Evolutionary conservation across 1,139 yeast species (phyloP).

Genomic region (Pichia sp.): DNA sequence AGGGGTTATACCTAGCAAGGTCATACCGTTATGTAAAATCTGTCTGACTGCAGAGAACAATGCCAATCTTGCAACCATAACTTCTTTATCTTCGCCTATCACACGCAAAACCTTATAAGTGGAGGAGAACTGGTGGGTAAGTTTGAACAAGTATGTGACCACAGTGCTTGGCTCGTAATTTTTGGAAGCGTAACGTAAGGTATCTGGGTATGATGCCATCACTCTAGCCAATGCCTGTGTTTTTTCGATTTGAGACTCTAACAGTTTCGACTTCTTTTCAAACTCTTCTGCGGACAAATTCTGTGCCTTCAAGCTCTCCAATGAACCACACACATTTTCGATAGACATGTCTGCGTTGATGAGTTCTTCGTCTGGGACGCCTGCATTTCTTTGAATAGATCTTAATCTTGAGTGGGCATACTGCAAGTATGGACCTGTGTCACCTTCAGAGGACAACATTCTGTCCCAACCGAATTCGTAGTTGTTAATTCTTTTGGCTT

Average conservation of each 20-base stretch:
- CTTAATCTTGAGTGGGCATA: slow-evolving; percentile 97
- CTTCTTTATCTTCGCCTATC: slow-evolving; percentile 86
- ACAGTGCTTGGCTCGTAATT: slow-evolving; percentile 91
- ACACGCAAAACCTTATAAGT: slow-evolving; percentile 97
- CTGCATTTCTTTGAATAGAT: slow-evolving; percentile 87
- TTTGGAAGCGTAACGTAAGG: slow-evolving; percentile 74
- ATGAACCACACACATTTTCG: slow-evolving; percentile 41
- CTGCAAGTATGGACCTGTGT: slow-evolving; percentile 98
- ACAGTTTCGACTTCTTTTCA: slow-evolving; percentile 27
- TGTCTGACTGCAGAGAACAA: slow-evolving; percentile 88
- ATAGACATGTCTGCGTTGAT: slow-evolving; percentile 64
- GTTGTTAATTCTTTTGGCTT: slow-evolving; percentile 93
- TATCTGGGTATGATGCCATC: slow-evolving; percentile 90
- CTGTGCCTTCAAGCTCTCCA: slow-evolving; percentile 61
- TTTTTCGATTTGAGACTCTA: slow-evolving; percentile 30
- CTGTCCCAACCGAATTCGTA: slow-evolving; percentile 98
- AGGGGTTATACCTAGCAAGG: slow-evolving; percentile 87
- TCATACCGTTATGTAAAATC: slow-evolving; percentile 88
- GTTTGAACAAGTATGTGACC: slow-evolving; percentile 87
- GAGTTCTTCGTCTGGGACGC: slow-evolving; percentile 40
- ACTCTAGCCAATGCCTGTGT: slow-evolving; percentile 64
- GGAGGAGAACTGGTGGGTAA: slow-evolving; percentile 90
- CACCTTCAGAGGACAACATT: slow-evolving; percentile 98
- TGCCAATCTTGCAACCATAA: slow-evolving; percentile 91
- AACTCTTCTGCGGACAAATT: slow-evolving; percentile 28